Conservation (phyloP, 331 rosid species). For the Cucumis variabilis region DNA sequence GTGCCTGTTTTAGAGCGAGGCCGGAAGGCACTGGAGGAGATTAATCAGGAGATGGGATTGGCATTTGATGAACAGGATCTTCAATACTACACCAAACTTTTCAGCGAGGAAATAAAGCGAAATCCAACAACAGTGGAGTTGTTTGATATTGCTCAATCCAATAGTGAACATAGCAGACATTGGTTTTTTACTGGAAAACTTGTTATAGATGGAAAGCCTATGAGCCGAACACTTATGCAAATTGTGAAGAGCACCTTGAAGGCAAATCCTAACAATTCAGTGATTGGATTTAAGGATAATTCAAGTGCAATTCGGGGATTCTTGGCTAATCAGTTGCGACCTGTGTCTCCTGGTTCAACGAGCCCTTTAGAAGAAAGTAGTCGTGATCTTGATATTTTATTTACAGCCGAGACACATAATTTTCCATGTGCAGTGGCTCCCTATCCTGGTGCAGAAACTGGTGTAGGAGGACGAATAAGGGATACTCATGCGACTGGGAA, state of each 20-base stretch:
- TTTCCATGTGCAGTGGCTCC: constrained; percentile 99
- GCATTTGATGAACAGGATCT: constrained; percentile 95
- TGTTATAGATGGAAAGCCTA: constrained; percentile 67
- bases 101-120: constrained; percentile 76
- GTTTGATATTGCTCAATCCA: constrained; percentile 93
- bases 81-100: constrained; percentile 79
- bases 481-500: constrained; percentile 97
- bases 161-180: constrained; percentile 91
- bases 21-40: constrained; percentile 79
- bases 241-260: constrained; percentile 78
- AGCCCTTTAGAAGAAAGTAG: background rate
- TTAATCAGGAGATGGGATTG: constrained; percentile 71
- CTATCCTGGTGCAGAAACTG: constrained; percentile 95
- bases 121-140: constrained; percentile 86
- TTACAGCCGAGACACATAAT: constrained; percentile 51
- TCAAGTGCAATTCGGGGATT: constrained; percentile 92
- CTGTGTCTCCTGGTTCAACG: background rate
- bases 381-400: background rate
- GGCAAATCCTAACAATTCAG: constrained; percentile 83
- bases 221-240: constrained; percentile 84
- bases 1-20: constrained; percentile 85
- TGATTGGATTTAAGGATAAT: constrained; percentile 90
- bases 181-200: constrained; percentile 93
- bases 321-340: constrained; percentile 59
- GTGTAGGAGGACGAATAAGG: constrained; percentile 93